Percentiles rank a stretch among this genome's conserved stretches.
Conservation (phyloP, 2,329 filamentous ascomycete species). For the Nannizzia gypsea region DNA sequence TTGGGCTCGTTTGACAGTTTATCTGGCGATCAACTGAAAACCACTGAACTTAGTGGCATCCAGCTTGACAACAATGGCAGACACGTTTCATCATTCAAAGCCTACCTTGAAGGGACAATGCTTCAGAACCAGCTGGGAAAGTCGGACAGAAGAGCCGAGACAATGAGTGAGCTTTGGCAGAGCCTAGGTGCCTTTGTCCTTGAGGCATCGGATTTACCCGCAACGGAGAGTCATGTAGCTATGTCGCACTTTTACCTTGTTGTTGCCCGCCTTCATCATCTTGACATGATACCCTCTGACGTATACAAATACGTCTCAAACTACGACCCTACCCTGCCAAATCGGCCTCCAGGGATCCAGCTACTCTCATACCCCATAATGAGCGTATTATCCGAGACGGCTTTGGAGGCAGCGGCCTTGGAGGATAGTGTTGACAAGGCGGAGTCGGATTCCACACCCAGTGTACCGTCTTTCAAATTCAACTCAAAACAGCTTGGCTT, state of each 20-base stretch:
- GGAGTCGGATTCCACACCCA: slow-evolving; percentile 13
- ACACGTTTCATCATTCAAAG: slow-evolving; percentile 9
- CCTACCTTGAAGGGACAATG: slow-evolving; percentile 12
- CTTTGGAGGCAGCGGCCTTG: slow-evolving; percentile 34
- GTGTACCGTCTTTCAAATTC: slow-evolving; percentile 27
- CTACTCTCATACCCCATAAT: slow-evolving; percentile 36
- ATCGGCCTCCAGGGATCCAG: slow-evolving; percentile 34
- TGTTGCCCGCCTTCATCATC: slow-evolving; percentile 36
- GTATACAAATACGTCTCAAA: slow-evolving; percentile 32
- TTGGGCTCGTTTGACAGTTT: slow-evolving; percentile 22
- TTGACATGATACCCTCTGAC: slow-evolving; percentile 31
- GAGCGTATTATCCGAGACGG: slow-evolving; percentile 37
- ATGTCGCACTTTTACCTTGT: slow-evolving; percentile 37
- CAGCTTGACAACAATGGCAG: neutral
- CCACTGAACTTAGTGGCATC: neutral
- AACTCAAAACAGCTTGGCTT: slow-evolving; percentile 31
- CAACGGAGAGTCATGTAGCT: slow-evolving; percentile 25
- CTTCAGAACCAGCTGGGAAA: slow-evolving; percentile 12
- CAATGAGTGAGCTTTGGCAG: slow-evolving; percentile 30
- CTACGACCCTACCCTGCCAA: slow-evolving; percentile 18
- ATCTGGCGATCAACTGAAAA: slow-evolving; percentile 12
- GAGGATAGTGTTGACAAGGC: slow-evolving; percentile 29
- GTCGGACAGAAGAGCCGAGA: slow-evolving; percentile 7
- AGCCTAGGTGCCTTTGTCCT: slow-evolving; percentile 32
- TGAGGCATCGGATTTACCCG: slow-evolving; percentile 27